Conservation (phyloP, 257 asterid genomes). For the Haberlea rhodopensis region DNA sequence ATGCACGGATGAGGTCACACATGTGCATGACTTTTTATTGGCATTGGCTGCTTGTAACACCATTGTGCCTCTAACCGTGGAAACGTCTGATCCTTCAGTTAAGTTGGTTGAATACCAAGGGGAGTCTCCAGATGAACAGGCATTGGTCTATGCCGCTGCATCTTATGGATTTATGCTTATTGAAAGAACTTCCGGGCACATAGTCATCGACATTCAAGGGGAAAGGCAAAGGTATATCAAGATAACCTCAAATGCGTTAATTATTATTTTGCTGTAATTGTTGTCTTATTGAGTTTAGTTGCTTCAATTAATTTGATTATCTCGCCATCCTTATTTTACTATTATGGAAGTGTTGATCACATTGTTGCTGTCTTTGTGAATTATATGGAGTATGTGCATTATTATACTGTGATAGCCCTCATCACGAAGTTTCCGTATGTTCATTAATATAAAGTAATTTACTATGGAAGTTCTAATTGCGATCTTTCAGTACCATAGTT, state of each 20-base stretch:
- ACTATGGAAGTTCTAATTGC: background rate
- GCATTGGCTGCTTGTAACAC: slow-evolving; percentile 99
- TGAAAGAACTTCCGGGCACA: slow-evolving; percentile 93
- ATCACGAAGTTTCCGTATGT: no score
- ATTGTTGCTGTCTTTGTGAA: background rate
- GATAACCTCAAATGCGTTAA: slow-evolving; percentile 20
- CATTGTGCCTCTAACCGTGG: slow-evolving; percentile 76
- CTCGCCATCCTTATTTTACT: background rate
- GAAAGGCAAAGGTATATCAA: slow-evolving; percentile 69
- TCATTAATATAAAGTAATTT: background rate
- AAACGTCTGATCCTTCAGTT: slow-evolving; percentile 73
- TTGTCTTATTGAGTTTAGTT: background rate
- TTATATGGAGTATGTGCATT: background rate
- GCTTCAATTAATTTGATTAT: background rate
- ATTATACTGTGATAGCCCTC: no score
- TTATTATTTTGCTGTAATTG: slow-evolving; percentile 13
- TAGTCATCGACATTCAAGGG: slow-evolving; percentile 79
- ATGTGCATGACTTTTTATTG: slow-evolving; percentile 65
- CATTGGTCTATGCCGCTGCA: slow-evolving; percentile 95
- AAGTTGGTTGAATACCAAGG: slow-evolving; percentile 91
- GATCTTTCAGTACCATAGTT: background rate
- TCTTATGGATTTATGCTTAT: slow-evolving; percentile 92
- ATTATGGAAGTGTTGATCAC: background rate
- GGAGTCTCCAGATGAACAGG: slow-evolving; percentile 99
- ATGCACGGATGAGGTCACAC: slow-evolving; percentile 52